Evolutionary conservation across 1,284 basidiomycete genomes (phyloP).

Genomic region (Puccinia triticina): DNA sequence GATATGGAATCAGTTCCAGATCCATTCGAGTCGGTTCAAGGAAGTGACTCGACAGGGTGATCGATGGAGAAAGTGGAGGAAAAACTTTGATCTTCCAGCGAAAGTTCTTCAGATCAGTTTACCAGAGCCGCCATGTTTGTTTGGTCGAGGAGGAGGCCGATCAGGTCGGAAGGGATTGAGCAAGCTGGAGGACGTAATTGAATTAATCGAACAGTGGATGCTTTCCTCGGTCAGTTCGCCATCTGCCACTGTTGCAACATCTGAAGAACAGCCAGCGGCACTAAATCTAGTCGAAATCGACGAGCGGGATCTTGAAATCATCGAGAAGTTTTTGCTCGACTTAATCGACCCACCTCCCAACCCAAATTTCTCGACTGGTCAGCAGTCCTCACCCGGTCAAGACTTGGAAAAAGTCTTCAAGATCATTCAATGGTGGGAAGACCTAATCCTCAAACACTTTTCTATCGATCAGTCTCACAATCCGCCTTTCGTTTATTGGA

Average conservation of each 20-base stretch:
- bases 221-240: not conserved
- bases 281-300: not conserved
- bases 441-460: conserved; percentile 2
- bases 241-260: not conserved
- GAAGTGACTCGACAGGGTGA: conserved; percentile 22
- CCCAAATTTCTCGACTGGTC: not conserved
- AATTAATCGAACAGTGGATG: conserved; percentile 41
- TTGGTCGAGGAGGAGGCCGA: not conserved
- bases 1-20: conserved; percentile 41
- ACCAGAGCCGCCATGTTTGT: not conserved
- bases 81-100: conserved; percentile 29
- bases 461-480: not conserved
- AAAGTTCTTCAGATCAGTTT: conserved; percentile 30
- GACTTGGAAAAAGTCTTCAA: conserved; percentile 42
- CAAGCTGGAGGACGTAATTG: conserved; percentile 30
- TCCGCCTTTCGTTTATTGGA: not conserved
- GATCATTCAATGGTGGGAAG: conserved; percentile 35
- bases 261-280: not conserved
- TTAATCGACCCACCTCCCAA: not conserved
- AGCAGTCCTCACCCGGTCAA: conserved; percentile 28
- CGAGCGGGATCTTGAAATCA: conserved; percentile 2
- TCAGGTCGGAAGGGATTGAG: conserved; percentile 21
- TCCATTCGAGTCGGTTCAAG: conserved; percentile 17
- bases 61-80: conserved; percentile 42
- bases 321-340: conserved; percentile 34